A percentile compares a stretch with the other conserved stretches of the same genome.
Conservation (phyloP, 257 asterid genomes). For the Eustoma russellianum region DNA sequence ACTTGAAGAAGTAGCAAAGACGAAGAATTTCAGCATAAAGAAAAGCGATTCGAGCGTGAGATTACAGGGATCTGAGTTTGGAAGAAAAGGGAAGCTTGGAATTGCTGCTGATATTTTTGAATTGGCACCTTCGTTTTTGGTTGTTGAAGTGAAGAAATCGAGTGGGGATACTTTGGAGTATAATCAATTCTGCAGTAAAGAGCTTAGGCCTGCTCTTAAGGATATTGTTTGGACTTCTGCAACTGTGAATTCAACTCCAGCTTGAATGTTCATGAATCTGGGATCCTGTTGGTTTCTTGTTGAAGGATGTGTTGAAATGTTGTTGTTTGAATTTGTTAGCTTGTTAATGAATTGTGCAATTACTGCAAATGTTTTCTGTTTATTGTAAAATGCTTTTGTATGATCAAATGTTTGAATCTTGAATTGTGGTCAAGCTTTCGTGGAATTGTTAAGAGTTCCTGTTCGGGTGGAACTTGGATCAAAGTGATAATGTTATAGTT, state of each 20-base stretch:
- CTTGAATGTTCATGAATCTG: conserved; percentile 2
- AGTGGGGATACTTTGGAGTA: conserved; percentile 50
- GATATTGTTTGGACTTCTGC: conserved; percentile 40
- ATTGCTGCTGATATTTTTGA: conserved; percentile 40
- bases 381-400: too few relatives aligned
- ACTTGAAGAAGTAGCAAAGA: conserved; percentile 40
- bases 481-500: too few relatives aligned
- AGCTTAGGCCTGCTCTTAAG: conserved; percentile 44
- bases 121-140: conserved; percentile 31
- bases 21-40: conserved; percentile 29
- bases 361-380: too few relatives aligned
- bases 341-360: too few relatives aligned
- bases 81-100: conserved; percentile 50
- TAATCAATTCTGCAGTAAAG: conserved; percentile 41
- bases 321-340: too few relatives aligned
- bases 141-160: conserved; percentile 43
- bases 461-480: too few relatives aligned
- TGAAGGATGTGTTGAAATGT: too few relatives aligned
- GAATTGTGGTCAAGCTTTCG: too few relatives aligned
- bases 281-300: too few relatives aligned
- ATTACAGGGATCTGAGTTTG: conserved; percentile 31
- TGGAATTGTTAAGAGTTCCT: too few relatives aligned
- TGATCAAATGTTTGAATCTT: too few relatives aligned
- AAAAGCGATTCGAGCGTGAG: conserved; percentile 35
- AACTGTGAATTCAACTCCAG: conserved; percentile 16